A percentile compares a stretch with the other conserved stretches of the same genome.
Evolutionary conservation across 1,284 basidiomycete species (phyloP).

Genomic region (Rhodotorula sp.): DNA sequence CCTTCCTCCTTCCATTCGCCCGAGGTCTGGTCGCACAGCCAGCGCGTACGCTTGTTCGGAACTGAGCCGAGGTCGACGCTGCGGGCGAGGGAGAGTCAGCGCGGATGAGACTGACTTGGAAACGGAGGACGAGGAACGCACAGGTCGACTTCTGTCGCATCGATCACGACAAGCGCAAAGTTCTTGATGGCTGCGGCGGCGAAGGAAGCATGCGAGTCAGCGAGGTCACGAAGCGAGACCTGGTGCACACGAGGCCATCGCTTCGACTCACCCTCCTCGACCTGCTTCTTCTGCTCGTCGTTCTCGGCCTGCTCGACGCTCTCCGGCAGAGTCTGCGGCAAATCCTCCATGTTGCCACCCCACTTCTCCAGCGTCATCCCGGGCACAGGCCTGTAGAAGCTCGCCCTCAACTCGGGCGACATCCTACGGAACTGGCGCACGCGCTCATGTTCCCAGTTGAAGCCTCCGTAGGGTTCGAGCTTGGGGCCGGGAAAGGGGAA

Average conservation of each 20-base stretch:
- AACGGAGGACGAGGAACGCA: constrained; percentile 9
- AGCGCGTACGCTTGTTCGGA: constrained; percentile 45
- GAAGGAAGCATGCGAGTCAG: neutral
- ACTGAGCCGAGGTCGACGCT: constrained; percentile 43
- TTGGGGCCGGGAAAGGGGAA: constrained; percentile 26
- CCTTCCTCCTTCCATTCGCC: constrained; percentile 43
- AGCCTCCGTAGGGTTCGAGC: constrained; percentile 36
- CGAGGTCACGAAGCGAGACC: neutral
- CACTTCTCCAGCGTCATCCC: constrained; percentile 40
- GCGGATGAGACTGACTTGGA: neutral
- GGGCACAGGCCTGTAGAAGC: constrained; percentile 48
- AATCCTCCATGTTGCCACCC: constrained; percentile 38
- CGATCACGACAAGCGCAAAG: constrained; percentile 47
- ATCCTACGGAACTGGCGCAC: constrained; percentile 48
- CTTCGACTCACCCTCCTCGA: constrained; percentile 28
- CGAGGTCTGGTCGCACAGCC: constrained; percentile 36
- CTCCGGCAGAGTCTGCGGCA: constrained; percentile 45
- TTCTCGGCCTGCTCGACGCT: constrained; percentile 40
- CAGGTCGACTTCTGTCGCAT: constrained; percentile 47
- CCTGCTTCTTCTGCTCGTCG: constrained; percentile 38
- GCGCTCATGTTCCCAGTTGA: constrained; percentile 49
- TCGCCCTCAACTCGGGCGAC: constrained; percentile 47
- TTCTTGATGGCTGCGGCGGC: constrained; percentile 16
- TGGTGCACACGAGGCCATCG: neutral
- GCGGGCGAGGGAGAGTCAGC: neutral